Percentiles rank a stretch among this genome's conserved stretches.
Evolutionary conservation across 2,329 filamentous ascomycete species (phyloP).

Genomic region (Aspergillus oerlinghausenensis): DNA sequence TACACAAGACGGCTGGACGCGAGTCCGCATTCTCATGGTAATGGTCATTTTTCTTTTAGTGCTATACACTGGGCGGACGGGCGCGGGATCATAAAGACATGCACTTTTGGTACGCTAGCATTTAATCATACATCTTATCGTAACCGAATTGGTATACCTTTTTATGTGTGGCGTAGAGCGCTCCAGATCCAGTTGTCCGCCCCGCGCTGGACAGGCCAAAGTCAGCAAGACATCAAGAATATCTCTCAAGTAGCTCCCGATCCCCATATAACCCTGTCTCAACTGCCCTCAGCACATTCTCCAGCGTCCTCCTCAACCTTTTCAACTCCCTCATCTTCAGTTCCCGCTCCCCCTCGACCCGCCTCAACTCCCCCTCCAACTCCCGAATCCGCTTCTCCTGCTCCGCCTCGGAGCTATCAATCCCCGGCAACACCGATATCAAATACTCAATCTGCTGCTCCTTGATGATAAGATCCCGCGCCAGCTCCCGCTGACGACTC

Average conservation of each 20-base stretch:
- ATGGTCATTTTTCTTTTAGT: background rate
- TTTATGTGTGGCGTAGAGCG: background rate
- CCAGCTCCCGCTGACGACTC: conserved; percentile 43
- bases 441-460: conserved; percentile 49
- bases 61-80: background rate
- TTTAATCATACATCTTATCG: background rate
- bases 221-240: background rate
- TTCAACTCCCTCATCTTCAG: conserved; percentile 40
- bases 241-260: conserved; percentile 2
- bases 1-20: background rate
- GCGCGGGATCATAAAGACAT: background rate
- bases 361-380: conserved; percentile 41
- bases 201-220: background rate
- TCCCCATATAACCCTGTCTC: conserved; percentile 34
- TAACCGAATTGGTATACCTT: background rate
- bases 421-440: conserved; percentile 43
- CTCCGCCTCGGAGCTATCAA: conserved; percentile 41
- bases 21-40: background rate
- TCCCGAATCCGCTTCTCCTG: conserved; percentile 42
- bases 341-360: conserved; percentile 41
- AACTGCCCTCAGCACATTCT: conserved; percentile 40
- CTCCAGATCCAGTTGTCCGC: background rate
- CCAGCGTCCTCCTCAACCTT: conserved; percentile 36
- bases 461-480: conserved; percentile 47
- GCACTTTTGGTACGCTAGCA: background rate